phyloP scores from a whole-genome alignment of 2,329 filamentous ascomycete species.

The Conoideocrella luteorostrata region DNA sequence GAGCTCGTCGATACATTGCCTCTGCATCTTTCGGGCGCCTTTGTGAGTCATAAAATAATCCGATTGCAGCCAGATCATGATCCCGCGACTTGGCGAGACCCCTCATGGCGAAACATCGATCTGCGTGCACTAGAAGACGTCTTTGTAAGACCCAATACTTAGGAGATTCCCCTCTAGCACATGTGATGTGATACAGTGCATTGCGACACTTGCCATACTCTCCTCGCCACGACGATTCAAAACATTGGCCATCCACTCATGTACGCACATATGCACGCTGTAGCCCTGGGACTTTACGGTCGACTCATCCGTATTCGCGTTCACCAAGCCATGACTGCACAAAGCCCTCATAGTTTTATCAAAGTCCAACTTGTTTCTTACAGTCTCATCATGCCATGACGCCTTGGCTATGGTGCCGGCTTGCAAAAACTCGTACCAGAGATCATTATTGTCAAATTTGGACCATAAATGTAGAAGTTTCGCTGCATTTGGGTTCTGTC shows the following conservation, averaged over 20 bases:
- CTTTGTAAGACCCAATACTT: not conserved
- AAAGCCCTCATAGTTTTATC: not conserved
- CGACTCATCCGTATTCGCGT: not conserved
- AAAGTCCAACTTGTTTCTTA: not conserved
- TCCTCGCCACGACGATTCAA: not conserved
- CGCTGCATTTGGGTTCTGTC: slow-evolving; percentile 9
- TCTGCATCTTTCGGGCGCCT: too few species aligned
- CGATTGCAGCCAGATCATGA: too few species aligned
- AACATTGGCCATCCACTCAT: not conserved
- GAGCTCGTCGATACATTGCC: too few species aligned
- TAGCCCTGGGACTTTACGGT: not conserved
- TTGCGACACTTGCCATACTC: not conserved
- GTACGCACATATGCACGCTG: not conserved
- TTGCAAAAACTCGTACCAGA: not conserved
- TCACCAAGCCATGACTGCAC: not conserved
- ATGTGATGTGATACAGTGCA: not conserved
- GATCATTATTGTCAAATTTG: not conserved
- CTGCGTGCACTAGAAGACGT: not conserved
- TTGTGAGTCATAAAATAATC: too few species aligned
- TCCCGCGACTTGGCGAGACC: too few species aligned
- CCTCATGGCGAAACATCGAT: not conserved
- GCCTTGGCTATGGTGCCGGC: not conserved
- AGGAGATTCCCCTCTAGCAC: not conserved
- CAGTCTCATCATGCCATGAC: not conserved
- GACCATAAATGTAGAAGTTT: not conserved